These are phyloP conservation scores for Ambrosia hybrid DNA, from an alignment of 140 eudicot species.

Conservation along the genomic window DNA sequence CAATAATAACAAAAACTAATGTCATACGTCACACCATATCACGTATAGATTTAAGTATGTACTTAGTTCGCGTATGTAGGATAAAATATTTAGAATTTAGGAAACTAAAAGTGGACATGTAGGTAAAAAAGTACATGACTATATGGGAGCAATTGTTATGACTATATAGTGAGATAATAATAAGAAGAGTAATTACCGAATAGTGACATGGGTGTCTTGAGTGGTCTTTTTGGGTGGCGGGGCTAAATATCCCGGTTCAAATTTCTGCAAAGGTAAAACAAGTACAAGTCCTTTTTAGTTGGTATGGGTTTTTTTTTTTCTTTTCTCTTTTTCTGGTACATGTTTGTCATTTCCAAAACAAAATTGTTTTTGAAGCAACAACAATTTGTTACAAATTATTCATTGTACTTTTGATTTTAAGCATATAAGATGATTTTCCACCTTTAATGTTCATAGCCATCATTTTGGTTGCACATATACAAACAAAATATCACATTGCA, in stretches of 20 bases:
- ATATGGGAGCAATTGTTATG: too few relatives aligned
- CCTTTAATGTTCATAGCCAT: background rate
- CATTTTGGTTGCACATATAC: background rate
- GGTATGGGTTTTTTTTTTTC: conserved; percentile 22
- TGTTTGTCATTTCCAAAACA: conserved; percentile 26
- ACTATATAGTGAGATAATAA: too few relatives aligned
- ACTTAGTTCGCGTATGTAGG: too few relatives aligned
- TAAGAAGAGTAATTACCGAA: conserved; percentile 26
- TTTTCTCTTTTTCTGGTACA: conserved; percentile 21
- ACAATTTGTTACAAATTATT: conserved; percentile 19
- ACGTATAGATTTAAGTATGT: background rate
- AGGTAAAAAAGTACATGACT: too few relatives aligned
- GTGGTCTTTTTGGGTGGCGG: conserved; percentile 45
- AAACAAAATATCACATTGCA: background rate
- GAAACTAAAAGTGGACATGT: too few relatives aligned
- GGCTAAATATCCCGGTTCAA: conserved; percentile 78
- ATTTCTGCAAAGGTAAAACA: conserved; percentile 57
- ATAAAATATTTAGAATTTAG: too few relatives aligned
- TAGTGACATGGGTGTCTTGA: conserved; percentile 40
- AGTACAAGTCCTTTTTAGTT: conserved; percentile 37
- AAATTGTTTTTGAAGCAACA: conserved; percentile 25
- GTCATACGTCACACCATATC: background rate
- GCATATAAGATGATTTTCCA: too few relatives aligned
- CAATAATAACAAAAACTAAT: background rate
- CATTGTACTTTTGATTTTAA: conserved; percentile 7